phyloP scores from a whole-genome alignment of 495 filamentous ascomycete genomes.

The Clavariopsis aquatica region DNA sequence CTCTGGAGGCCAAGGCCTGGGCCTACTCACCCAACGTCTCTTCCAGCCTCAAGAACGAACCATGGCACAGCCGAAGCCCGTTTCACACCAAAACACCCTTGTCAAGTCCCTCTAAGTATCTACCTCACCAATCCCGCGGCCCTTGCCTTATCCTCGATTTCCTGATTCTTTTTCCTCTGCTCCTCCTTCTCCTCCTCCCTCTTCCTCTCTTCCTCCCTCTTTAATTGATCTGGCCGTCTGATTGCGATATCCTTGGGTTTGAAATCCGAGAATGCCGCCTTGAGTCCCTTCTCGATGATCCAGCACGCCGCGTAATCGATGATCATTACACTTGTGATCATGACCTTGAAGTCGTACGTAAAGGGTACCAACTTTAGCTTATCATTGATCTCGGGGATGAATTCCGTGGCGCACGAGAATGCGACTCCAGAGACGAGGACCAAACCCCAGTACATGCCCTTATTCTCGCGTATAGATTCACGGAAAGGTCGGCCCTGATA shows the following conservation, averaged over 20 bases:
- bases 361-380: constrained; percentile 94
- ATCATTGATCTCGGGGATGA: constrained; percentile 93
- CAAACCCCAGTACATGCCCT: constrained; percentile 96
- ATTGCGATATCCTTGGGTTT: constrained; percentile 90
- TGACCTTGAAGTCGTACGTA: constrained; percentile 81
- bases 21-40: too few relatives aligned
- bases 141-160: constrained; percentile 25
- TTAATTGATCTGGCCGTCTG: constrained; percentile 83
- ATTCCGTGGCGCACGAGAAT: constrained; percentile 94
- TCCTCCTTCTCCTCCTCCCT: constrained; percentile 53
- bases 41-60: too few relatives aligned
- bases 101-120: not conserved
- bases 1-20: too few relatives aligned
- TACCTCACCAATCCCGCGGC: constrained; percentile 1
- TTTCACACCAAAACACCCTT: too few relatives aligned
- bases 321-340: constrained; percentile 81
- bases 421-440: constrained; percentile 84
- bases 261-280: constrained; percentile 86
- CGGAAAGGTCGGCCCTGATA: constrained; percentile 98
- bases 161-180: constrained; percentile 35
- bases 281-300: constrained; percentile 83
- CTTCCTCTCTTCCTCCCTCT: constrained; percentile 69
- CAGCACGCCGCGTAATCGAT: constrained; percentile 89
- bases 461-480: constrained; percentile 91
- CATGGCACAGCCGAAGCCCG: too few relatives aligned